Conservation (phyloP, 192 early-diverging fungal species). For the Rhizoclosmatium sp. region DNA sequence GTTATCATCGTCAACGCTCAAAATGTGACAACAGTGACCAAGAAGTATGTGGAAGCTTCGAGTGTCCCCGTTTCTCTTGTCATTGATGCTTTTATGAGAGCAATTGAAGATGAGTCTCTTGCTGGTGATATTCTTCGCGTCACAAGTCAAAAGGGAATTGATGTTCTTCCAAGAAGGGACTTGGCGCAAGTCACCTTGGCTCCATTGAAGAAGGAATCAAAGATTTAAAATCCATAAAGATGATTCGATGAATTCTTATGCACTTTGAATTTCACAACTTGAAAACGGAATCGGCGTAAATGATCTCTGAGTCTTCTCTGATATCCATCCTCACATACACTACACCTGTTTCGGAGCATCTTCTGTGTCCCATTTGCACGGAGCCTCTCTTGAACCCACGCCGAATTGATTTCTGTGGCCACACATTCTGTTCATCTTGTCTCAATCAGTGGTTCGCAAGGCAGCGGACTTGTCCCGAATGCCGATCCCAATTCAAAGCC, state of each 20-base stretch:
- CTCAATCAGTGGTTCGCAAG: not conserved
- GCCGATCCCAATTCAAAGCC: not conserved
- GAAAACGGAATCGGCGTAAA: no score
- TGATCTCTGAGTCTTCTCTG: no score
- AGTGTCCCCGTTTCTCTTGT: conserved; percentile 50
- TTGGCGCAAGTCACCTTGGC: not conserved
- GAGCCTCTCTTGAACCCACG: not conserved
- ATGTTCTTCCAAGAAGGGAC: conserved; percentile 28
- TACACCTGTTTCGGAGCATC: not conserved
- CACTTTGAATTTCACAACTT: no score
- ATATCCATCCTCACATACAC: not conserved
- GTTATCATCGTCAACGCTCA: not conserved
- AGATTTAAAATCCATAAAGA: not conserved
- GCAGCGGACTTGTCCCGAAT: not conserved
- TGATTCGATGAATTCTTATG: no score
- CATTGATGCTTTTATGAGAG: conserved; percentile 57
- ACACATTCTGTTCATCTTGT: not conserved
- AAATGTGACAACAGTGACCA: conserved; percentile 7
- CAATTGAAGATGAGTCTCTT: conserved; percentile 54
- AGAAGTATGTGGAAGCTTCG: conserved; percentile 7
- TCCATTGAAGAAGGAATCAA: conserved; percentile 8
- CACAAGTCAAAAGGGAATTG: conserved; percentile 37
- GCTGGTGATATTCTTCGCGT: conserved; percentile 43
- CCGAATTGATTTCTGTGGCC: not conserved
- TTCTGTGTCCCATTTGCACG: not conserved